phyloP scores from a whole-genome alignment of 768 basidiomycete genomes.

The Xerocomus spinulosus region DNA sequence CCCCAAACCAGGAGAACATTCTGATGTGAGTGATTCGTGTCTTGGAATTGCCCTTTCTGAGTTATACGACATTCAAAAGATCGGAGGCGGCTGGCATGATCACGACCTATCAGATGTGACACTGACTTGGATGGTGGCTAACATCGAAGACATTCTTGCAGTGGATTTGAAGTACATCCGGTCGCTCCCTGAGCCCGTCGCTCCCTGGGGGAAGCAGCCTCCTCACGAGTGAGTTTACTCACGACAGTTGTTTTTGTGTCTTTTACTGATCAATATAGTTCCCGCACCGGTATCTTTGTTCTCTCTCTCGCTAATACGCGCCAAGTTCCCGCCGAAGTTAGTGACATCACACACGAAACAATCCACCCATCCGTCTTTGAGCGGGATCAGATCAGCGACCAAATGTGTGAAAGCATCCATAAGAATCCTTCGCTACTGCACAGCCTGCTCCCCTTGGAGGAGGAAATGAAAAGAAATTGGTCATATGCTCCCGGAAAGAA shows the following conservation, averaged over 20 bases:
- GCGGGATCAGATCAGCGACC: slow-evolving; percentile 35
- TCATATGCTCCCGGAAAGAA: slow-evolving; percentile 32
- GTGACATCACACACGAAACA: slow-evolving; percentile 51
- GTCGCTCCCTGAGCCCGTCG: slow-evolving; percentile 46
- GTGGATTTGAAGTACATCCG: slow-evolving; percentile 52
- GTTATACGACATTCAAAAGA: slow-evolving; percentile 35
- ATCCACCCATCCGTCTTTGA: slow-evolving; percentile 58
- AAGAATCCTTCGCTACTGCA: slow-evolving; percentile 43
- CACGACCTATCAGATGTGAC: slow-evolving; percentile 68
- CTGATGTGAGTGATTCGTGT: slow-evolving; percentile 13
- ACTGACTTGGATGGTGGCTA: slow-evolving; percentile 60
- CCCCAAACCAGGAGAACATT: slow-evolving; percentile 26
- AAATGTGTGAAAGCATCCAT: slow-evolving; percentile 34
- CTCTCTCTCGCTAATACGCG: slow-evolving; percentile 45
- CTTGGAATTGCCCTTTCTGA: neutral
- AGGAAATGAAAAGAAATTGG: slow-evolving; percentile 47
- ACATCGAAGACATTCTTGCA: slow-evolving; percentile 51
- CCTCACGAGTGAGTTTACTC: slow-evolving; percentile 54
- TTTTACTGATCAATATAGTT: slow-evolving; percentile 31
- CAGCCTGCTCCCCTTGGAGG: slow-evolving; percentile 48
- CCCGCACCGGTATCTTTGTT: slow-evolving; percentile 50
- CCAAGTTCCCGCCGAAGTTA: slow-evolving; percentile 39
- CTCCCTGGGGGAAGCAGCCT: slow-evolving; percentile 55
- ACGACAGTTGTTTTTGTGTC: neutral
- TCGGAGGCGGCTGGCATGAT: slow-evolving; percentile 63